Evolutionary conservation across 306 rosid genomes (phyloP).

Genomic region (Malus domestica): DNA sequence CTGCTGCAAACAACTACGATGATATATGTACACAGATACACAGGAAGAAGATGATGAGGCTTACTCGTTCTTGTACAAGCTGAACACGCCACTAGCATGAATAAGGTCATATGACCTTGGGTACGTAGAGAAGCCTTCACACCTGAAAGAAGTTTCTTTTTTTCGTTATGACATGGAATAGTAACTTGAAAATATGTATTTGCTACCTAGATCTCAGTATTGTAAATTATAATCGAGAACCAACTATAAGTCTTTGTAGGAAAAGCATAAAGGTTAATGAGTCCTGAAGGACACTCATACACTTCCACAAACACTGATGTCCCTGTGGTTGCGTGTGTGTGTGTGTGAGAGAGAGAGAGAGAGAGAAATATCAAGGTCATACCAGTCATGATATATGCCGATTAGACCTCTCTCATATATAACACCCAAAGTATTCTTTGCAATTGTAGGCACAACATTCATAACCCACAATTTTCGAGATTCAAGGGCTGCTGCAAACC

Average conservation of each 20-base stretch:
- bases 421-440: conserved; percentile 76
- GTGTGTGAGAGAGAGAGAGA: not conserved
- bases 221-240: not conserved
- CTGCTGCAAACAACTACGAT: not conserved
- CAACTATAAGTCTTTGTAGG: not conserved
- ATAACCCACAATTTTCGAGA: conserved; percentile 87
- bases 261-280: not conserved
- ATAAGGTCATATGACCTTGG: conserved; percentile 94
- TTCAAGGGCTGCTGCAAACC: conserved; percentile 87
- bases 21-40: not conserved
- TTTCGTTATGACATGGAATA: not conserved
- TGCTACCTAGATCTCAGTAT: not conserved
- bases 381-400: conserved; percentile 98
- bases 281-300: not conserved
- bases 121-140: conserved; percentile 98
- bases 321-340: not conserved
- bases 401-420: conserved; percentile 88
- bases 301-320: not conserved
- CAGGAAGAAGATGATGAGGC: conserved; percentile 27
- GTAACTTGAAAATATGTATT: not conserved
- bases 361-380: conserved; percentile 15
- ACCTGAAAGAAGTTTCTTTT: conserved; percentile 40
- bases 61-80: conserved; percentile 71
- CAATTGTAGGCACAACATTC: conserved; percentile 84
- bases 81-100: conserved; percentile 74